Conservation (phyloP, 768 basidiomycete genomes). For the Chiua virens region DNA sequence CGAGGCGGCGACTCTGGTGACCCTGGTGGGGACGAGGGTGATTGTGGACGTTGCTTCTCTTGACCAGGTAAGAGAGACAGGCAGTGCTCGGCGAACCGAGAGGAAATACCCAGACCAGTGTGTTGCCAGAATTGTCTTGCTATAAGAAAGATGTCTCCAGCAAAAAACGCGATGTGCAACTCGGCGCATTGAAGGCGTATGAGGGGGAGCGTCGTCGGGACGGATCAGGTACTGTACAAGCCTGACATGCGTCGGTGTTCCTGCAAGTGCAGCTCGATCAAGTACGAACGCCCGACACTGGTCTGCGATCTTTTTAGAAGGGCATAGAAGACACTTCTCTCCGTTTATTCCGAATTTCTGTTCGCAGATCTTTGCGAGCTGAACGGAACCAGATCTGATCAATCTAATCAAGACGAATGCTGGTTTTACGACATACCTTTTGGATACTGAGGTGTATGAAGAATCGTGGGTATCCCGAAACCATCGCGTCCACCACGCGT, state of each 20-base stretch:
- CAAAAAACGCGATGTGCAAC: constrained; percentile 83
- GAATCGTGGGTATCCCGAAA: constrained; percentile 91
- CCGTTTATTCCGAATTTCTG: constrained; percentile 70
- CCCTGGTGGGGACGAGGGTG: constrained; percentile 29
- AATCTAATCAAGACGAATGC: neutral
- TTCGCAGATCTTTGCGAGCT: constrained; percentile 80
- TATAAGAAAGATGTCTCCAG: constrained; percentile 52
- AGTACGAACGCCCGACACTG: constrained; percentile 75
- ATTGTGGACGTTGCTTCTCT: constrained; percentile 23
- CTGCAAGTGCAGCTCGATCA: constrained; percentile 43
- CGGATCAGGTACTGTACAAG: constrained; percentile 72
- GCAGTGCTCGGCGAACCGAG: constrained; percentile 81
- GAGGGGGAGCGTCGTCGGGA: constrained; percentile 46
- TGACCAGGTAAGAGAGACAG: constrained; percentile 63
- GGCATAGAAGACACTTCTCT: constrained; percentile 80
- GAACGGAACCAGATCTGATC: constrained; percentile 2
- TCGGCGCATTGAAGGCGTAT: constrained; percentile 44
- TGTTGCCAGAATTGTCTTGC: constrained; percentile 98
- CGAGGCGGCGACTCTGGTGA: constrained; percentile 24
- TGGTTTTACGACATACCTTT: constrained; percentile 55
- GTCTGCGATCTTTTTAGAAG: constrained; percentile 70
- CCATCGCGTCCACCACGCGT: constrained; percentile 76
- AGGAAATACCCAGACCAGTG: constrained; percentile 86
- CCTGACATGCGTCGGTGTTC: constrained; percentile 48
- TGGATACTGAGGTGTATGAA: constrained; percentile 86